Evolutionary conservation across 2,329 filamentous ascomycete species (phyloP), one percentile per base, ranked within the genome.

Genomic region (Neoscytalidium dimidiatum): DNA sequence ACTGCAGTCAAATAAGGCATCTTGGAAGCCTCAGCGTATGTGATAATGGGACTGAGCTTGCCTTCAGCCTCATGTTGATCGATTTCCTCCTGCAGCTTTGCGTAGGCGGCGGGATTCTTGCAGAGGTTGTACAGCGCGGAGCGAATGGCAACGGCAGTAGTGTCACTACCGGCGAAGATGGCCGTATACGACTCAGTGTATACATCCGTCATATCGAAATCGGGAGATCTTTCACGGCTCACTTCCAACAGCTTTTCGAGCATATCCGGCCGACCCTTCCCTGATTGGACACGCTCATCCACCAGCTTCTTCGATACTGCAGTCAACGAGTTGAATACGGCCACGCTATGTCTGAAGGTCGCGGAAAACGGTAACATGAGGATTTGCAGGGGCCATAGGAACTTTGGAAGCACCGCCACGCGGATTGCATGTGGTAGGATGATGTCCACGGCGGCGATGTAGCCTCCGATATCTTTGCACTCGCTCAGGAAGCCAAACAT

Each of bases 401-500:
- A 1, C n/a, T 23, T 41, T n/a, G 29, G 52, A 23, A 57, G 52
- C 17, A 57, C 52, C 21, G 29, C 52, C 29, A 57, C 13, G 13
- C 52, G 52, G 52, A 57, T 57, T 5, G 52, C 52, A 13, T 57
- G 52, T 19, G 52, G 52, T 41, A 57, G 52, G 5, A 57, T 57
- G 29, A 57, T 74, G 23, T 49, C 46, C 0, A 80, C 68, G 1
- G 79, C 72, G 13, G 73, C 67, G 14, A 82, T 77, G 56, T 75
- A 79, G 7, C 73, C 73, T 26, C 76, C 74, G 62, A 79, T 69
- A 65, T 83, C 81, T 2, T 68, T 64, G 1, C 75, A 72, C 6
- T 73, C 68, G 26, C 80, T 69, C 58, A 82, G 71, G 67, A 81
- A 82, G 2, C 80, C 79, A 60, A 81, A 79, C 60, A 74, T 74